These are phyloP conservation scores for Lycium barbarum DNA, from an alignment of 257 asterid genomes.

Conservation along the genomic window DNA sequence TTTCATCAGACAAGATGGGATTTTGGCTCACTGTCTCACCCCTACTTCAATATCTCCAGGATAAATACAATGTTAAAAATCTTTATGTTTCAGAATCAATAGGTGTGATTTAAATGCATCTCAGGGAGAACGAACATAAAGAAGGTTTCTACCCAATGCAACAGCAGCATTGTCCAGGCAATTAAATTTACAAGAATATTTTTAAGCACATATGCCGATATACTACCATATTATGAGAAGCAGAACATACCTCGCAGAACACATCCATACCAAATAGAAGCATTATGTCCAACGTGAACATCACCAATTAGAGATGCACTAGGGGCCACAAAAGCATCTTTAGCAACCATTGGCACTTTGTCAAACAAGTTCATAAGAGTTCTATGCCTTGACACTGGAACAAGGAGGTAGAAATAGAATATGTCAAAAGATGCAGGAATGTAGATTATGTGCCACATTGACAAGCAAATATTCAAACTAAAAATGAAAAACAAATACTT, in stretches of 20 bases:
- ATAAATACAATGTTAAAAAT: slow-evolving; percentile 18
- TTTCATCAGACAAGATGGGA: background rate
- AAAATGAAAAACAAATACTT: background rate
- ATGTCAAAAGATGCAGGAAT: slow-evolving; percentile 16
- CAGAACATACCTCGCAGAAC: slow-evolving; percentile 35
- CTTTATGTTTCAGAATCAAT: slow-evolving; percentile 18
- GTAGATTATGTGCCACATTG: background rate
- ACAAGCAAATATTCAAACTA: background rate
- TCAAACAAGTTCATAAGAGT: slow-evolving; percentile 37
- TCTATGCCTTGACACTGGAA: slow-evolving; percentile 43
- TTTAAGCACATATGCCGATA: background rate
- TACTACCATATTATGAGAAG: background rate
- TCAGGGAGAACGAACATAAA: background rate
- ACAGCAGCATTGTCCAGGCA: background rate
- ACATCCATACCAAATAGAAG: slow-evolving; percentile 40
- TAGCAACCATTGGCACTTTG: slow-evolving; percentile 34
- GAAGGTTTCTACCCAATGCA: background rate
- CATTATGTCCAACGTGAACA: slow-evolving; percentile 30
- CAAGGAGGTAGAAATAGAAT: background rate
- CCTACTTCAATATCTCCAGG: slow-evolving; percentile 16
- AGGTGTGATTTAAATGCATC: background rate
- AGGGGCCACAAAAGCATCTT: slow-evolving; percentile 48
- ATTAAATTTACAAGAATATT: background rate
- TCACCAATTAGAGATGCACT: slow-evolving; percentile 38
- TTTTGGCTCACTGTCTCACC: background rate